Evolutionary conservation across 345 rosid species (phyloP), one percentile per base, ranked within the genome.

Genomic region (Toxicodendron radicans): DNA sequence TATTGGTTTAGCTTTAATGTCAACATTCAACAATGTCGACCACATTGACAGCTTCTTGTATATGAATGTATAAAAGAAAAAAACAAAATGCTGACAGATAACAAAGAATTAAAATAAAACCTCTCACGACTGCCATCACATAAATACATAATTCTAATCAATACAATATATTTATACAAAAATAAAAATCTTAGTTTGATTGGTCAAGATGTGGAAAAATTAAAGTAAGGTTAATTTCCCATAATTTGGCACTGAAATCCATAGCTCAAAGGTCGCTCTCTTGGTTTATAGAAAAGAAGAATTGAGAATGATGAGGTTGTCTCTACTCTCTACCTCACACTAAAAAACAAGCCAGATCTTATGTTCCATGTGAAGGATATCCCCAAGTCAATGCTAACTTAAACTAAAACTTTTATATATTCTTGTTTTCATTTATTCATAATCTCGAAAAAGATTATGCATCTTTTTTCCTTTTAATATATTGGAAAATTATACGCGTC

Each of bases 181-280:
- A 7, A 20, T 0, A 58, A 57, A 83, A 67, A 75, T 84, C 80
- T 78, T 81, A 83, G 82, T 86, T 84, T 88, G 66, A 80, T 76
- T 64, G 64, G 81, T 79, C 80, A 76, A 81, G 73, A 61, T 73
- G 70, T 78, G 81, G 82, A 79, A 83, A 65, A 38, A 1, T 38
- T 38, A 7, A 78, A 52, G 61, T 72, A 52, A 58, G 64, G 78
- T 14, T 38, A 38, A 38, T 75, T 79, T 72, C 68, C 67, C 14
- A 33, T 68, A 77, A n/a, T n/a, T n/a, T 67, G 73, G 79, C 64
- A 60, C 27, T 61, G 69, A 78, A 71, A 64, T 33, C 52, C 79
- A 81, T 85, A 81, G 86, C 80, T 86, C 88, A 81, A 79, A 71
- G 74, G 87, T 85, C 85, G 46, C 74, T 67, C 71, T 63, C 51